Base-by-base conservation (phyloP, 371 early-diverging fungal species). In the Smittium culicis region DNA sequence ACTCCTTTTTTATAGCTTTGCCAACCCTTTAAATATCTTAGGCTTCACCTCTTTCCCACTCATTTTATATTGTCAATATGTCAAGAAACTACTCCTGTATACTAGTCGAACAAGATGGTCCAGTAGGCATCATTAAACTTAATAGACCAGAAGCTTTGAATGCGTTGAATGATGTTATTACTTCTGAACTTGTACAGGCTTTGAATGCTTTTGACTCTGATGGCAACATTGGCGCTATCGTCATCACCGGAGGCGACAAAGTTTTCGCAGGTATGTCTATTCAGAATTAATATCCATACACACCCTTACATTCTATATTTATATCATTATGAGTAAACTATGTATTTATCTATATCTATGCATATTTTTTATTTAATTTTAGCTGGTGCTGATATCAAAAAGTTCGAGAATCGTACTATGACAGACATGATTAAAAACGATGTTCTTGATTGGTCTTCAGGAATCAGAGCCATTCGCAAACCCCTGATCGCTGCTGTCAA, bases 331-430 rank as follows among this genome's bases (percentile, higher is more conserved):
- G 29, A 28, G 30, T 25, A 34, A 34, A 62, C 33, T 5, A 5
- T 20, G 54, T 54, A 54, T 54, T 54, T 17, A 17, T 20, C 54
- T 54, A 54, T 54, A 54, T 20, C n/a, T 17, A 17, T 17, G 54
- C 17, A n/a, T n/a, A n/a, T 94, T 94, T 20, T 96, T n/a, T n/a
- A n/a, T n/a, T n/a, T n/a, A n/a, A n/a, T 96, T 85, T 94, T 96
- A 66, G 96, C 98, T 64, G 98, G 98, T 65, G 98, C 98, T 63
- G 98, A 98, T 77, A 98, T 98, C 79, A 95, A 96, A 84, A 95
- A 98, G 79, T 96, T 98, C 96, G 83, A 82, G 79, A 87, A 87
- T 65, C 81, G 88, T 57, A 83, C 83, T 66, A 94, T 89, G 71
- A 82, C 90, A 66, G 80, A 85, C 54, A 91, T 90, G 81, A 94